Evolutionary conservation across 2,329 filamentous ascomycete genomes (phyloP).

Genomic region (Chaetomium strumarium): DNA sequence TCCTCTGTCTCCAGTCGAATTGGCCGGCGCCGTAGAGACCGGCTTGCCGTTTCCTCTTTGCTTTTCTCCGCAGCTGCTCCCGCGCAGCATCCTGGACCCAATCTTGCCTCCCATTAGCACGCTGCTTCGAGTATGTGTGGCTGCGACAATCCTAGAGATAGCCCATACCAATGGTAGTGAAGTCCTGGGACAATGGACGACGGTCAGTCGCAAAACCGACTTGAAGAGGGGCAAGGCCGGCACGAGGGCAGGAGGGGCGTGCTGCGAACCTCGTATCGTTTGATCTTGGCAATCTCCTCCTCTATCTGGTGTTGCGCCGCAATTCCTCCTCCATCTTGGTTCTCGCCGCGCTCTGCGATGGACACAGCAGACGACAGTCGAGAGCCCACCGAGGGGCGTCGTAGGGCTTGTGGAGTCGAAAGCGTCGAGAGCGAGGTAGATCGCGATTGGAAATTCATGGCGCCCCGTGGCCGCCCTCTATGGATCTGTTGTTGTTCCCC

Average conservation of each 20-base stretch:
- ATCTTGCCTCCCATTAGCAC: constrained; percentile 50
- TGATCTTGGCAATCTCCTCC: constrained; percentile 96
- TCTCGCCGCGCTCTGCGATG: constrained; percentile 58
- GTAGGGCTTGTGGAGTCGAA: constrained; percentile 24
- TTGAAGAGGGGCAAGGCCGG: neutral
- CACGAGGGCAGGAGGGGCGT: too few species aligned
- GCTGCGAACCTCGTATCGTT: constrained; percentile 71
- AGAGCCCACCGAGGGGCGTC: constrained; percentile 54
- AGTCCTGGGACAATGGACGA: constrained; percentile 52
- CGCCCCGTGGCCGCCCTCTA: constrained; percentile 22
- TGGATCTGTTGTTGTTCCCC: constrained; percentile 19
- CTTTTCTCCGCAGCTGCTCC: constrained; percentile 76
- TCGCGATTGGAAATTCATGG: constrained; percentile 45
- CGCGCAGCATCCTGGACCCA: constrained; percentile 97
- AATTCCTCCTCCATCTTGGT: constrained; percentile 43
- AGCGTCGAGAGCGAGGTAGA: constrained; percentile 48
- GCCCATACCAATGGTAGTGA: constrained; percentile 74
- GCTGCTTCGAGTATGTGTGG: constrained; percentile 1
- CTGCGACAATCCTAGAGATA: neutral
- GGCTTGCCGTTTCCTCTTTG: constrained; percentile 64
- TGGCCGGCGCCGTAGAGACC: constrained; percentile 66
- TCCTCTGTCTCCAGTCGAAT: constrained; percentile 70
- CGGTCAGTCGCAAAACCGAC: constrained; percentile 10
- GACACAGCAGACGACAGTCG: constrained; percentile 64
- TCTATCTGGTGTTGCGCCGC: constrained; percentile 66